Conservation (phyloP, 106 monocot genomes). For the Cymbidium sinense region DNA sequence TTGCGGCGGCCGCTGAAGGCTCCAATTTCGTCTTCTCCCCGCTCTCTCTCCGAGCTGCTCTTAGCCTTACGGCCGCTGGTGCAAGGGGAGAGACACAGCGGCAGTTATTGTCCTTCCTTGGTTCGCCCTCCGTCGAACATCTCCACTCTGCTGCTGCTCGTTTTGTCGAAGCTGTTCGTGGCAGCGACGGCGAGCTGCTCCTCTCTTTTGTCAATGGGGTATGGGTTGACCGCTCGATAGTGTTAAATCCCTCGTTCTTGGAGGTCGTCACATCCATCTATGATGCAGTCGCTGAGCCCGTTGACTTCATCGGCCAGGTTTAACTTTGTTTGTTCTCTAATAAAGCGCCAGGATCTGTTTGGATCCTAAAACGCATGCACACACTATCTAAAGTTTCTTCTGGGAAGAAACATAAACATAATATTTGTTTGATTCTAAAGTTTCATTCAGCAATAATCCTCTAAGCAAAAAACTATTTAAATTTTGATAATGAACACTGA, state of each 20-base stretch:
- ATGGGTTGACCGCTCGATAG: not conserved
- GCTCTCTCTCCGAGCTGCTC: conserved; percentile 21
- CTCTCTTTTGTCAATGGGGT: not conserved
- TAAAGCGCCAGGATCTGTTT: too few species aligned
- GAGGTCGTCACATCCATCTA: conserved; percentile 6
- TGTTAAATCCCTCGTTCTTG: not conserved
- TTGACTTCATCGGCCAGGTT: conserved; percentile 8
- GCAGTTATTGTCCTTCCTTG: conserved; percentile 25
- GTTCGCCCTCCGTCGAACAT: not conserved
- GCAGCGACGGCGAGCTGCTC: not conserved
- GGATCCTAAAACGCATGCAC: too few species aligned
- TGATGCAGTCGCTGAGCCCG: conserved; percentile 8
- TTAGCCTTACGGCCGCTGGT: conserved; percentile 18
- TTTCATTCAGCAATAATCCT: too few species aligned
- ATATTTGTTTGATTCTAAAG: too few species aligned
- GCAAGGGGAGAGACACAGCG: conserved; percentile 18
- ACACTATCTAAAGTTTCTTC: too few species aligned
- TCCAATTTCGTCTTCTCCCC: conserved; percentile 41
- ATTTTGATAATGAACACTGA: too few species aligned
- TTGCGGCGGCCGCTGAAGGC: not conserved
- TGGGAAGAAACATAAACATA: too few species aligned
- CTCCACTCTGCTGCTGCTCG: not conserved
- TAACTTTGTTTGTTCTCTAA: too few species aligned
- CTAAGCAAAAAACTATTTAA: too few species aligned
- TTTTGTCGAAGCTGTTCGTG: not conserved